Base-by-base conservation (phyloP, 257 asterid genomes). In the Ballota nigra region DNA sequence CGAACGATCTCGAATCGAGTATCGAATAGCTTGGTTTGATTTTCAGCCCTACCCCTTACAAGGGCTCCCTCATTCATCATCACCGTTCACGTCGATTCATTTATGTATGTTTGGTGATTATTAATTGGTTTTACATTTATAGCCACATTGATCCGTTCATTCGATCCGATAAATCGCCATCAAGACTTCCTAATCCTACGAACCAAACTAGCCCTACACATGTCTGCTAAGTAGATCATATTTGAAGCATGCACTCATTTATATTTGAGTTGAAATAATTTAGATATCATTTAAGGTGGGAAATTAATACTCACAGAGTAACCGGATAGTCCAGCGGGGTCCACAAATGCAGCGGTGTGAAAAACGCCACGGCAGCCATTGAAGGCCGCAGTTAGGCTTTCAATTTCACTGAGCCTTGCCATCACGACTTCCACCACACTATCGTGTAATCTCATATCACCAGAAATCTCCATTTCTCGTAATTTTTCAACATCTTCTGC, bases 301-400 rank as follows among this genome's bases (percentile, higher is more conserved):
- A 10, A 60, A 69, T 33, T 18, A 66, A n/a, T 29, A 77, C 98
- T 86, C 71, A 94, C 99, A 0, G 98, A 64, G 80, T 91, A 94
- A 73, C 99, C 99, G 8, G 99, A 85, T 34, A 88, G 71, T 18
- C 99, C 99, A 16, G 96, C 83, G 1, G 98, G 97, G 77, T 94
- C 99, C 73, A 94, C 83, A 20, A 94, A 89, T 5, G 93, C 87
- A 47, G 98, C 87, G 2, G 97, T 91, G 71, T 94, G 99, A 68
- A 94, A 88, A 8, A 94, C 90, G 28, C 88, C 91, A 24, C 83
- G 82, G 56, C 98, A 94, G 63, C 98, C 98, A 66, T 80, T 64
- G 77, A 94, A 89, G 1, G 98, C 97, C 59, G 72, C 86, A 5
- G 72, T 66, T 20, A 94, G 80, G 83, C 86, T 84, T 18, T 84